Evolutionary conservation across 2,329 filamentous ascomycete species (phyloP).

Genomic region (Tolypocladium endophyticum): DNA sequence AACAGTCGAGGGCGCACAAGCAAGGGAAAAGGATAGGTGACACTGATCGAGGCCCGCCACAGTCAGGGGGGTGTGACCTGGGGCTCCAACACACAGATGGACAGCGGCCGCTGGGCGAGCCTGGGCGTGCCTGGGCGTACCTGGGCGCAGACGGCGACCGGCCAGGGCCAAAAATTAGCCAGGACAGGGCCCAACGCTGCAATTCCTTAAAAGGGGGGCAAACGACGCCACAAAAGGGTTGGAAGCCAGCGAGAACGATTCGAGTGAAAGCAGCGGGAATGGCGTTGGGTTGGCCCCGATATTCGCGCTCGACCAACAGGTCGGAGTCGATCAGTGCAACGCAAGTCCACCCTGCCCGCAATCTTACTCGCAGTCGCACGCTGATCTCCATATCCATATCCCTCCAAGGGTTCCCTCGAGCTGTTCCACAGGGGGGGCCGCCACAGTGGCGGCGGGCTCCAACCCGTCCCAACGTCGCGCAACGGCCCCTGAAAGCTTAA

Average conservation of each 20-base stretch:
- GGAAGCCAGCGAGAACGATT: neutral
- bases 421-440: neutral
- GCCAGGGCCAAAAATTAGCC: neutral
- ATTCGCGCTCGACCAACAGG: neutral
- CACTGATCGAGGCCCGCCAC: neutral
- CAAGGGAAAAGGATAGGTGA: neutral
- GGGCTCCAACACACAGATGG: neutral
- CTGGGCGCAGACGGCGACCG: neutral
- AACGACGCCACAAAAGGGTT: neutral
- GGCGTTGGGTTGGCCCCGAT: neutral
- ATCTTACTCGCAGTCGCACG: neutral
- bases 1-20: neutral
- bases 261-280: neutral
- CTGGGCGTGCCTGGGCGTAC: neutral
- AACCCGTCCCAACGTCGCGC: neutral
- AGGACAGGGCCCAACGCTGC: neutral
- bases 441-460: neutral
- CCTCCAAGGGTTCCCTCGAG: neutral
- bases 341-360: neutral
- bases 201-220: neutral
- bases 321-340: neutral
- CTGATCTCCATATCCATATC: neutral
- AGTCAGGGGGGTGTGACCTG: neutral
- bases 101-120: neutral
- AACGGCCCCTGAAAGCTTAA: neutral